These are phyloP conservation scores for Colletotrichum agaves DNA, from an alignment of 2,329 filamentous ascomycete species.

Conservation along the genomic window DNA sequence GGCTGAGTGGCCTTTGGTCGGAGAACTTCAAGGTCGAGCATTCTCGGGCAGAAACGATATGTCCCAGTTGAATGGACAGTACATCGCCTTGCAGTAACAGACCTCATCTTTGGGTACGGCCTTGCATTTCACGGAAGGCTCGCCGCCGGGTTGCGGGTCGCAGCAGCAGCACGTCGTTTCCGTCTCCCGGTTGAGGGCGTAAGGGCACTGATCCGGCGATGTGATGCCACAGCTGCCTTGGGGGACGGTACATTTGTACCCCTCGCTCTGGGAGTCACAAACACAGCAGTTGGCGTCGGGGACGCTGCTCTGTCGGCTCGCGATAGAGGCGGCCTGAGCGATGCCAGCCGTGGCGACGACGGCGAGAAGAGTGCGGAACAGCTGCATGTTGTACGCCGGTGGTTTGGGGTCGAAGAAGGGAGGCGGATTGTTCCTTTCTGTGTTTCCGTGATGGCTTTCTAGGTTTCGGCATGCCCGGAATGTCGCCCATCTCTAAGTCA, in stretches of 20 bases:
- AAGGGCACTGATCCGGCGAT: background rate
- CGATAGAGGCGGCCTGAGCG: background rate
- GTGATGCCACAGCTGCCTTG: background rate
- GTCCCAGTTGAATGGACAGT: conserved; percentile 16
- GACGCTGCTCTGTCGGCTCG: background rate
- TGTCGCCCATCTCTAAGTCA: no score
- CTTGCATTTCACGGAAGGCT: conserved; percentile 12
- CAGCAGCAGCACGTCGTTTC: conserved; percentile 39
- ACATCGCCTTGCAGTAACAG: conserved; percentile 8
- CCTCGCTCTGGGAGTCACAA: background rate
- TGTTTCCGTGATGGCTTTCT: no score
- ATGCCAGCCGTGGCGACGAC: background rate
- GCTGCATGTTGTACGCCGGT: background rate
- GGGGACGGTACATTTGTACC: background rate
- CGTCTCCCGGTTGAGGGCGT: conserved; percentile 37
- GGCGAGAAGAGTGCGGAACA: background rate
- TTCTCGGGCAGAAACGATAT: background rate
- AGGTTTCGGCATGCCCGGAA: no score
- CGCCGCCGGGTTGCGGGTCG: background rate
- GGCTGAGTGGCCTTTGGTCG: no score
- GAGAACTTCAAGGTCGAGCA: no score
- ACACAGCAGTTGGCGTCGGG: background rate
- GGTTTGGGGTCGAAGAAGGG: no score
- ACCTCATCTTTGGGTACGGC: conserved; percentile 10
- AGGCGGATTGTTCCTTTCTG: no score